Conservation (phyloP, 768 basidiomycete species). For the Amanita pallidorosea region DNA sequence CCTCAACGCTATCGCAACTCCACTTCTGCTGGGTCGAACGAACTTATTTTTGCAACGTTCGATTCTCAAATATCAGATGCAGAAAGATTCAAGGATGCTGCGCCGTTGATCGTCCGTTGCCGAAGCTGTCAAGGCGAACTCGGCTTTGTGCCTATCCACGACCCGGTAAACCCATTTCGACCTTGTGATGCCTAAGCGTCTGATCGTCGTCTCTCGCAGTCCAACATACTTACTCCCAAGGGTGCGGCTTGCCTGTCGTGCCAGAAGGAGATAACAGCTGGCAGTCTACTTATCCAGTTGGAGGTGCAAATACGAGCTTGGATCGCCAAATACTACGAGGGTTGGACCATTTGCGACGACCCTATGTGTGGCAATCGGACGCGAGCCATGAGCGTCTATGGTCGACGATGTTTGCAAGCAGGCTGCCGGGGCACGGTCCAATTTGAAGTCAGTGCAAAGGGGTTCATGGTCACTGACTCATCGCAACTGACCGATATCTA, state of each 20-base stretch:
- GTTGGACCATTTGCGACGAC: slow-evolving; percentile 84
- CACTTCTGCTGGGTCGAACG: slow-evolving; percentile 34
- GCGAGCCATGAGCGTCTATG: slow-evolving; percentile 92
- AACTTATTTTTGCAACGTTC: slow-evolving; percentile 63
- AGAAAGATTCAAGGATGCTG: slow-evolving; percentile 75
- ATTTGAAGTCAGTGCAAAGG: slow-evolving; percentile 53
- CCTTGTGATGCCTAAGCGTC: neutral
- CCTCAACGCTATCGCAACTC: slow-evolving; percentile 43
- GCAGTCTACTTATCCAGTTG: slow-evolving; percentile 74
- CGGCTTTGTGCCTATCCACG: slow-evolving; percentile 47
- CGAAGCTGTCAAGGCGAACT: slow-evolving; percentile 54
- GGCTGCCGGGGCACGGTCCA: slow-evolving; percentile 62
- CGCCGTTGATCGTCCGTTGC: slow-evolving; percentile 68
- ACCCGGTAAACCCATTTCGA: slow-evolving; percentile 32
- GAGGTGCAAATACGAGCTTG: slow-evolving; percentile 75
- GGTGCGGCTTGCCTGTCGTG: slow-evolving; percentile 73
- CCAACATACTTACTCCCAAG: slow-evolving; percentile 49
- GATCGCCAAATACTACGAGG: slow-evolving; percentile 79
- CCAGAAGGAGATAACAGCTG: slow-evolving; percentile 32
- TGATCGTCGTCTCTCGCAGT: slow-evolving; percentile 26
- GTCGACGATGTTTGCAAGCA: slow-evolving; percentile 61
- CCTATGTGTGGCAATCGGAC: slow-evolving; percentile 74
- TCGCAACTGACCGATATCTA: neutral
- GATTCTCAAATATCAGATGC: slow-evolving; percentile 85
- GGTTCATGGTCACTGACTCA: neutral